These are phyloP conservation scores for Russula brevipes DNA, from an alignment of 768 basidiomycete genomes.

Conservation along the genomic window DNA sequence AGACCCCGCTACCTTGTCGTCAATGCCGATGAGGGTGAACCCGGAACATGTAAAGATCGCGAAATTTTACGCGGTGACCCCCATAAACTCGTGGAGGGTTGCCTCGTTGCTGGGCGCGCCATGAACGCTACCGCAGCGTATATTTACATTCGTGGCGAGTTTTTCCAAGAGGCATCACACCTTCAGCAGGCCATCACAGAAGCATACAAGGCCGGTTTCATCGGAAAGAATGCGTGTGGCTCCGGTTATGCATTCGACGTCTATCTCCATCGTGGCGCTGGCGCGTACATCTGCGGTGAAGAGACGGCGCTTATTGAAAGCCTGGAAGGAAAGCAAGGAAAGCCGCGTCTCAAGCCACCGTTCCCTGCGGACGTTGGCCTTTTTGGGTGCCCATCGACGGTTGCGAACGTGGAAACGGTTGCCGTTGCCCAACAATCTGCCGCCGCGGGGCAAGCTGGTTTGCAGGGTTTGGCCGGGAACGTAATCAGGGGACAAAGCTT, in stretches of 20 bases:
- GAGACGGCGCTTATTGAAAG: constrained; percentile 98
- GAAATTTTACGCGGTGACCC: constrained; percentile 98
- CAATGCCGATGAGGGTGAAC: constrained; percentile 77
- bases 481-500: constrained; percentile 95
- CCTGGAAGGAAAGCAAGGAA: constrained; percentile 96
- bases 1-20: constrained; percentile 89
- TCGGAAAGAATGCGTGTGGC: constrained; percentile 89
- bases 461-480: constrained; percentile 81
- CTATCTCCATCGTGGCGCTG: constrained; percentile 96
- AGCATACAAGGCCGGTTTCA: constrained; percentile 82
- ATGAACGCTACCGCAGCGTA: constrained; percentile 99
- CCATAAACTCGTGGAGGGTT: constrained; percentile 97
- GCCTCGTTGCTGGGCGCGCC: constrained; percentile 89
- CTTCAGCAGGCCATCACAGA: constrained; percentile 94
- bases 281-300: constrained; percentile 98
- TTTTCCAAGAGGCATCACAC: constrained; percentile 91
- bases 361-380: constrained; percentile 98
- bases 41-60: constrained; percentile 98
- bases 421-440: constrained; percentile 97
- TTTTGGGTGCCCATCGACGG: constrained; percentile 95
- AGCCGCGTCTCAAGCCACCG: constrained; percentile 94
- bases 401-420: constrained; percentile 98
- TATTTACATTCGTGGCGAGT: constrained; percentile 99
- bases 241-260: constrained; percentile 95
- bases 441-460: constrained; percentile 89